phyloP scores from a whole-genome alignment of 108 stramenopile species.

The Heterococcus sp. region DNA sequence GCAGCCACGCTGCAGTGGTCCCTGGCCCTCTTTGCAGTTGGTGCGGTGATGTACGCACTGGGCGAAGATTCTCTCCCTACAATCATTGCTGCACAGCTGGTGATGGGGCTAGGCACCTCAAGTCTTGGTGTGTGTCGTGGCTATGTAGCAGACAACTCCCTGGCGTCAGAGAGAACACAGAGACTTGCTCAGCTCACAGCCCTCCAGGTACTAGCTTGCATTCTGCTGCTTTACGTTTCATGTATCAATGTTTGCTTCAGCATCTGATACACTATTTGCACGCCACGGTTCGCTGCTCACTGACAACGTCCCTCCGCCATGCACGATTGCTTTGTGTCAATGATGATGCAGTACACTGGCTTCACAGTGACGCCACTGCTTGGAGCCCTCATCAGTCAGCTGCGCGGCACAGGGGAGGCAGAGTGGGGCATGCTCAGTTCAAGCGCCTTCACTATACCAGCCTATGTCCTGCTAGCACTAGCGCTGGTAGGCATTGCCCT shows the following conservation, averaged over 20 bases:
- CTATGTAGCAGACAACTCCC: slow-evolving; percentile 81
- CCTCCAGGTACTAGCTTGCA: slow-evolving; percentile 26
- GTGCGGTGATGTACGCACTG: slow-evolving; percentile 71
- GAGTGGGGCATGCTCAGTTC: slow-evolving; percentile 49
- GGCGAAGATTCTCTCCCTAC: slow-evolving; percentile 24
- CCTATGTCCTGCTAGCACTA: slow-evolving; percentile 70
- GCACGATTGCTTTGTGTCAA: neutral
- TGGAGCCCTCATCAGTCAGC: slow-evolving; percentile 66
- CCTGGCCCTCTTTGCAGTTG: slow-evolving; percentile 62
- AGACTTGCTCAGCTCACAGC: slow-evolving; percentile 82
- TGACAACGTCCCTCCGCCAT: neutral
- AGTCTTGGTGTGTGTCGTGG: slow-evolving; percentile 80
- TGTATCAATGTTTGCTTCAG: neutral
- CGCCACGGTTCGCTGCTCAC: neutral
- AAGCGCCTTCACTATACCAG: slow-evolving; percentile 77
- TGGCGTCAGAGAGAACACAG: slow-evolving; percentile 70
- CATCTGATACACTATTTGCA: neutral
- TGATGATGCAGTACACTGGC: slow-evolving; percentile 71
- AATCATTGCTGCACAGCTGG: slow-evolving; percentile 69
- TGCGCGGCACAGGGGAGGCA: neutral
- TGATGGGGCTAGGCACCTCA: slow-evolving; percentile 79
- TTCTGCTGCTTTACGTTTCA: neutral
- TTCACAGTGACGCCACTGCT: slow-evolving; percentile 81
- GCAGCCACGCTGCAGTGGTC: slow-evolving; percentile 66
- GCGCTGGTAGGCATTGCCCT: slow-evolving; percentile 4